A percentile compares a stretch with the other conserved stretches of the same genome.
Evolutionary conservation across 1,284 basidiomycete species (phyloP).

Genomic region (Pascua sp.): DNA sequence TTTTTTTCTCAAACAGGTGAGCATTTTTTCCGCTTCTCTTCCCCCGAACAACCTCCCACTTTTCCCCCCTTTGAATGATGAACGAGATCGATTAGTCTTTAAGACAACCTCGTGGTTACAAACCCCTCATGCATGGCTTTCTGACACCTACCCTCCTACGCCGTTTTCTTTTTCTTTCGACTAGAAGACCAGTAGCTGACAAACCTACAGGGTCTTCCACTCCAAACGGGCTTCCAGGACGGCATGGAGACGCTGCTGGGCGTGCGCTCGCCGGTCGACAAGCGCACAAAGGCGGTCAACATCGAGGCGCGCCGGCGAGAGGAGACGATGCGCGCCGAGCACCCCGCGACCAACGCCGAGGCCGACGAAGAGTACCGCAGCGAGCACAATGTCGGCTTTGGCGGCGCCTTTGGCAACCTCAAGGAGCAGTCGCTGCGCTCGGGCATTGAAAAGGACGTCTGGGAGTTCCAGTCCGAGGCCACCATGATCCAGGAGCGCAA

Average conservation of each 20-base stretch:
- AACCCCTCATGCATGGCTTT: slow-evolving; percentile 46
- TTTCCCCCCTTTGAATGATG: slow-evolving; percentile 33
- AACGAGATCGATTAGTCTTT: slow-evolving; percentile 51
- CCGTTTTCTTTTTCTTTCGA: background rate
- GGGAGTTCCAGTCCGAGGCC: slow-evolving; percentile 41
- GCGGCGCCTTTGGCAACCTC: slow-evolving; percentile 34
- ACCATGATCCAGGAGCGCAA: slow-evolving; percentile 17
- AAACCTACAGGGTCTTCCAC: slow-evolving; percentile 28
- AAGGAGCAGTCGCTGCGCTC: slow-evolving; percentile 2
- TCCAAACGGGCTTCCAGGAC: slow-evolving; percentile 42
- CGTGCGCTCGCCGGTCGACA: slow-evolving; percentile 16
- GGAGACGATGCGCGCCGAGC: slow-evolving; percentile 22
- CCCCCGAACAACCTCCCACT: background rate
- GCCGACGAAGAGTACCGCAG: slow-evolving; percentile 38
- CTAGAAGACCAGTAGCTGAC: slow-evolving; percentile 16
- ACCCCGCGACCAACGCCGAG: slow-evolving; percentile 36
- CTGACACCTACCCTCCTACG: slow-evolving; percentile 31
- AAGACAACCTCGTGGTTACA: slow-evolving; percentile 50
- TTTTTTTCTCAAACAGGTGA: slow-evolving; percentile 34
- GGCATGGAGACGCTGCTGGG: slow-evolving; percentile 46
- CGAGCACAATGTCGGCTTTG: slow-evolving; percentile 27
- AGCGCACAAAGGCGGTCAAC: slow-evolving; percentile 14
- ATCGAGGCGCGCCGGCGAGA: slow-evolving; percentile 6
- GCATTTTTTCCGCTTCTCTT: slow-evolving; percentile 11
- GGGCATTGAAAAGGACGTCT: slow-evolving; percentile 37